Percentiles rank a stretch among this genome's conserved stretches.
These are phyloP conservation scores for Waltiozyma sp. DNA, from an alignment of 1,139 yeast species.

Conservation along the genomic window DNA sequence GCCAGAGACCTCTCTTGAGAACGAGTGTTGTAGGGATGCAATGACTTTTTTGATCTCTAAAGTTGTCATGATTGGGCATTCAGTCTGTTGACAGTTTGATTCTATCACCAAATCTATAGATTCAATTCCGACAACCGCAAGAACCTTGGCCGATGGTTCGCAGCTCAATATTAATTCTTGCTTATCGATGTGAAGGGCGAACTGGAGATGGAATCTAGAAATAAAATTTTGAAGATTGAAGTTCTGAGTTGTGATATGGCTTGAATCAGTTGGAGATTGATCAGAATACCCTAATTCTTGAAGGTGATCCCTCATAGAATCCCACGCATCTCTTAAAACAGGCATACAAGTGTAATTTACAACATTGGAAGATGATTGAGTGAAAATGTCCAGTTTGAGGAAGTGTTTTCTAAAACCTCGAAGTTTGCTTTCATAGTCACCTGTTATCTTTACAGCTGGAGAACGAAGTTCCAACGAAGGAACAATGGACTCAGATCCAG, in stretches of 20 bases:
- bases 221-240: slow-evolving; percentile 30
- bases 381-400: slow-evolving; percentile 42
- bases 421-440: slow-evolving; percentile 26
- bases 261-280: slow-evolving; percentile 25
- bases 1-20: slow-evolving; percentile 83
- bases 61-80: slow-evolving; percentile 33
- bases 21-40: slow-evolving; percentile 78
- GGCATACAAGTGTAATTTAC: slow-evolving; percentile 73
- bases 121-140: slow-evolving; percentile 68
- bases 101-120: slow-evolving; percentile 50
- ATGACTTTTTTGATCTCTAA: slow-evolving; percentile 40
- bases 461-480: slow-evolving; percentile 60
- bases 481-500: slow-evolving; percentile 26
- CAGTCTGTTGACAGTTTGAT: slow-evolving; percentile 34
- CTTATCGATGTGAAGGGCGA: slow-evolving; percentile 55
- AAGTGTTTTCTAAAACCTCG: slow-evolving; percentile 26
- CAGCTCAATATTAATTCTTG: slow-evolving; percentile 76
- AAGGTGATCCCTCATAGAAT: slow-evolving; percentile 41
- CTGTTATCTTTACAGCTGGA: slow-evolving; percentile 60
- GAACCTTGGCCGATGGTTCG: slow-evolving; percentile 88
- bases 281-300: slow-evolving; percentile 61
- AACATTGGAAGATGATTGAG: slow-evolving; percentile 65
- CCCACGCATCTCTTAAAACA: slow-evolving; percentile 48
- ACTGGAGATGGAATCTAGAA: slow-evolving; percentile 47
- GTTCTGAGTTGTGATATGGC: background rate